A percentile compares a stretch with the other conserved stretches of the same genome.
These are phyloP conservation scores for Mycena chlorophos DNA, from an alignment of 768 basidiomycete genomes.

Conservation along the genomic window DNA sequence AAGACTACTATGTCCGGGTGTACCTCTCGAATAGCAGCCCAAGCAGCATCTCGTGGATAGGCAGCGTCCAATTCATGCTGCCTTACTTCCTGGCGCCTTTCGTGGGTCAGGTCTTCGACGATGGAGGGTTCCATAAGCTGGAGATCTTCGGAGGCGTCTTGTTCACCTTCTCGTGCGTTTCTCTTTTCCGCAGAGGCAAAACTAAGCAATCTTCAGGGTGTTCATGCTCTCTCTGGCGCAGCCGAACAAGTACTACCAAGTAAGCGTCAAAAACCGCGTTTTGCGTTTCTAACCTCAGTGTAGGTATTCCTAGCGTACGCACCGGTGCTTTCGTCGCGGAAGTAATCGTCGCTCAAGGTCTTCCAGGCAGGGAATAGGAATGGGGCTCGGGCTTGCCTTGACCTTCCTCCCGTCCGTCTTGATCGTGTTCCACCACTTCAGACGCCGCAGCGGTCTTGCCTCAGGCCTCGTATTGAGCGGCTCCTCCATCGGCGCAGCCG, in stretches of 20 bases:
- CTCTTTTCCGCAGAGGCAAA: neutral
- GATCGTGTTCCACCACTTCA: neutral
- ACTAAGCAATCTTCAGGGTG: neutral
- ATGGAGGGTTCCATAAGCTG: slow-evolving; percentile 1
- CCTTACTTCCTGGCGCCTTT: neutral
- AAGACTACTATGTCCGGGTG: neutral
- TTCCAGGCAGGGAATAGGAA: neutral
- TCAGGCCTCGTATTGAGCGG: neutral
- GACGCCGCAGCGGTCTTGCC: neutral
- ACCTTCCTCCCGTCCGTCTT: neutral
- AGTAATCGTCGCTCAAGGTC: neutral
- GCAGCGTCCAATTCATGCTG: neutral
- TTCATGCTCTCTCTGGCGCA: slow-evolving; percentile 1
- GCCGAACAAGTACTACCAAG: neutral
- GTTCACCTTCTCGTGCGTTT: neutral
- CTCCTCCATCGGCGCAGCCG: slow-evolving; percentile 1
- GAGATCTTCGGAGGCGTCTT: neutral
- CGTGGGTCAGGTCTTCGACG: neutral
- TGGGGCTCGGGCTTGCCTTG: neutral
- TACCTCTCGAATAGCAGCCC: neutral
- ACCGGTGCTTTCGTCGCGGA: neutral
- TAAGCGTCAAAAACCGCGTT: neutral
- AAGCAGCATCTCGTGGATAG: neutral
- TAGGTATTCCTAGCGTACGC: neutral
- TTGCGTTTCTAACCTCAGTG: neutral